These are phyloP conservation scores for Hypoxylon sp. DNA, from an alignment of 2,329 filamentous ascomycete genomes.

Conservation along the genomic window DNA sequence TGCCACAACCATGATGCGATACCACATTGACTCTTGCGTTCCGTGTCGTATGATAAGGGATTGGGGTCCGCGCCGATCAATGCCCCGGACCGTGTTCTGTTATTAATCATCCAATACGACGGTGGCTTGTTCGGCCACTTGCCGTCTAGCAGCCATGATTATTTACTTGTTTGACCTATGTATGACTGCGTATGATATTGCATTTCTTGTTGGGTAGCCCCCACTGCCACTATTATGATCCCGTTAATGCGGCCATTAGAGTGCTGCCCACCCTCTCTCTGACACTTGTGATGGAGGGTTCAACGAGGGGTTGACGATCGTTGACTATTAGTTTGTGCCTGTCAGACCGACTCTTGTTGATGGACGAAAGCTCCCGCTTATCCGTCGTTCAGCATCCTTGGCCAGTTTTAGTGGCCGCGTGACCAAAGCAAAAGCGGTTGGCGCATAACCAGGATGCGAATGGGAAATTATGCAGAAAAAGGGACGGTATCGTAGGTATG, in stretches of 20 bases:
- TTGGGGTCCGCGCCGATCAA: slow-evolving; percentile 46
- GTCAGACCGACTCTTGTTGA: slow-evolving; percentile 39
- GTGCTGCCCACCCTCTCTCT: slow-evolving; percentile 43
- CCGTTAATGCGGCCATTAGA: slow-evolving; percentile 39
- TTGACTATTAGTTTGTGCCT: slow-evolving; percentile 37
- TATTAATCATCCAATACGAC: slow-evolving; percentile 40
- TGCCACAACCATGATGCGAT: slow-evolving; percentile 36
- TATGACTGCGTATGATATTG: slow-evolving; percentile 36
- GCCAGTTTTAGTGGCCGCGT: slow-evolving; percentile 43
- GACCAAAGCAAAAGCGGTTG: slow-evolving; percentile 42
- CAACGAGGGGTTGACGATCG: slow-evolving; percentile 37
- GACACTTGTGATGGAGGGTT: slow-evolving; percentile 34
- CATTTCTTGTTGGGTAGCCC: slow-evolving; percentile 35
- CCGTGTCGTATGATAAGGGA: slow-evolving; percentile 38
- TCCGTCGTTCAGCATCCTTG: slow-evolving; percentile 36
- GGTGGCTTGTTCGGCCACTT: slow-evolving; percentile 39
- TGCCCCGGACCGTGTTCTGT: slow-evolving; percentile 26
- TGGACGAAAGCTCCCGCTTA: slow-evolving; percentile 39
- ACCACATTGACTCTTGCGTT: slow-evolving; percentile 32
- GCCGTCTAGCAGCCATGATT: slow-evolving; percentile 23
- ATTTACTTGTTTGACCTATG: slow-evolving; percentile 33
- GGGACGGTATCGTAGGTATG: slow-evolving; percentile 19
- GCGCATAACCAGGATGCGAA: slow-evolving; percentile 35
- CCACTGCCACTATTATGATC: slow-evolving; percentile 31
- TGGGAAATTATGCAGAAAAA: slow-evolving; percentile 33